Conservation (phyloP, 495 filamentous ascomycete species). For the Rostrohypoxylon terebratum region DNA sequence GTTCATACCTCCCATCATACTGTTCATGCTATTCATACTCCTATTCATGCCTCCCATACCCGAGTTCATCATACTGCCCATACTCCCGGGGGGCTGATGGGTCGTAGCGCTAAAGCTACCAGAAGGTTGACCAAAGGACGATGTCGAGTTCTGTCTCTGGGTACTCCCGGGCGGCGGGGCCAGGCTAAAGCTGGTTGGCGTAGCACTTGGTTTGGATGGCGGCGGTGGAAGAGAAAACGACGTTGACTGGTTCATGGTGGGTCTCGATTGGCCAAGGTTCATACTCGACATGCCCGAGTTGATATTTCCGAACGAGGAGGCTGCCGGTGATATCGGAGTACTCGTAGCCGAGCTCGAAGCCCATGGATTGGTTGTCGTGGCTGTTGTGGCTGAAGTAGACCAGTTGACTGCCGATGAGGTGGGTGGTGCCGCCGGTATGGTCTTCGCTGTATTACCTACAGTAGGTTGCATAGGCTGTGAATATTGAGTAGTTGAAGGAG, state of each 20-base stretch:
- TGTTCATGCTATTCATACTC: slow-evolving; percentile 45
- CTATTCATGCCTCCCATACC: slow-evolving; percentile 42
- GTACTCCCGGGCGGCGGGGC: slow-evolving; percentile 54
- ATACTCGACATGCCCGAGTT: slow-evolving; percentile 46
- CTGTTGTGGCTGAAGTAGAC: slow-evolving; percentile 45
- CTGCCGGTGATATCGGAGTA: slow-evolving; percentile 32
- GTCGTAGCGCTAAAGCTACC: slow-evolving; percentile 29
- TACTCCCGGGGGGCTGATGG: slow-evolving; percentile 37
- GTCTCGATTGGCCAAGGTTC: slow-evolving; percentile 52
- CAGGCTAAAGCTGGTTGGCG: slow-evolving; percentile 54
- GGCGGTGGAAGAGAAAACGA: slow-evolving; percentile 64
- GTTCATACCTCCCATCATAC: slow-evolving; percentile 37
- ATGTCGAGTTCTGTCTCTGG: slow-evolving; percentile 33
- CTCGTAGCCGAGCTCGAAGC: slow-evolving; percentile 42
- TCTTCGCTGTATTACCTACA: slow-evolving; percentile 1
- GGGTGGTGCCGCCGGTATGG: slow-evolving; percentile 21
- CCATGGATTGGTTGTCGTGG: slow-evolving; percentile 52
- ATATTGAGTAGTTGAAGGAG: slow-evolving; percentile 65
- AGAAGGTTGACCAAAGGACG: slow-evolving; percentile 35
- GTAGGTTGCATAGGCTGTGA: slow-evolving; percentile 64
- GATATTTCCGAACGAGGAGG: slow-evolving; percentile 39
- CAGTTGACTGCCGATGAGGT: slow-evolving; percentile 49
- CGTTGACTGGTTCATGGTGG: slow-evolving; percentile 46
- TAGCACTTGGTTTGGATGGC: slow-evolving; percentile 47
- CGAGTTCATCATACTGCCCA: slow-evolving; percentile 45